Base-by-base conservation (phyloP, 805 yeast species). In the Saturnispora serradocipensis region DNA sequence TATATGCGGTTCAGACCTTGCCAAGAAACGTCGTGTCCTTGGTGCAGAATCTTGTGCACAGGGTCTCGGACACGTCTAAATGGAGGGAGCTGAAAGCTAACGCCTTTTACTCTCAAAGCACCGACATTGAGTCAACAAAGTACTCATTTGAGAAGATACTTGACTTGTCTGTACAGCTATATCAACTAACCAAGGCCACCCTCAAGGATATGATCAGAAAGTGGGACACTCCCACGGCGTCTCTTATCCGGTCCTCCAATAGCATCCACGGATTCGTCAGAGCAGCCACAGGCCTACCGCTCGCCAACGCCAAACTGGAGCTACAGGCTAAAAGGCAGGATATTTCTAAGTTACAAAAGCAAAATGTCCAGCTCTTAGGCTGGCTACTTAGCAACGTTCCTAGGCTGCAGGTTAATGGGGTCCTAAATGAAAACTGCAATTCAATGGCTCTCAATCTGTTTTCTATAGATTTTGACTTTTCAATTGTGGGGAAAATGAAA, bases 1-100 rank as follows among this genome's bases (percentile, higher is more conserved):
- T 74, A 1, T 75, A 75, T 53, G 57, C 73, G 1, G 20, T 75
- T 8, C 82, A 75, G 58, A 67, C 66, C 0, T 54, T 67, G 7
- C 76, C 75, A 6, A 18, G 42, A 2, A 63, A 66, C n/a, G 8
- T 58, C 0, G 46, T 38, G n/a, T 39, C 39, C 3, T 39, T 47
- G 20, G 11, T 24, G 7, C 16, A 30, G 20, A n/a, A 39, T 24
- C 15, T 47, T 9, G 7, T 9, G n/a, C 13, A 13, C n/a, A 47
- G 38, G 5, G 44, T 18, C 25, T 48, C 1, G 46, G 65, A 8
- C n/a, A 55, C 1, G 35, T 52, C 3, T 52, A 52, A 48, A 58
- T 45, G 46, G 62, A 50, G 55, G 56, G 57, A 5, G 22, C 51
- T 16, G 25, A 30, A 16, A 44, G 43, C 16, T 22, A 28, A 45